A percentile compares a stretch with the other conserved stretches of the same genome.
Evolutionary conservation across 805 yeast species (phyloP).

Genomic region (Yarrowia divulgata): DNA sequence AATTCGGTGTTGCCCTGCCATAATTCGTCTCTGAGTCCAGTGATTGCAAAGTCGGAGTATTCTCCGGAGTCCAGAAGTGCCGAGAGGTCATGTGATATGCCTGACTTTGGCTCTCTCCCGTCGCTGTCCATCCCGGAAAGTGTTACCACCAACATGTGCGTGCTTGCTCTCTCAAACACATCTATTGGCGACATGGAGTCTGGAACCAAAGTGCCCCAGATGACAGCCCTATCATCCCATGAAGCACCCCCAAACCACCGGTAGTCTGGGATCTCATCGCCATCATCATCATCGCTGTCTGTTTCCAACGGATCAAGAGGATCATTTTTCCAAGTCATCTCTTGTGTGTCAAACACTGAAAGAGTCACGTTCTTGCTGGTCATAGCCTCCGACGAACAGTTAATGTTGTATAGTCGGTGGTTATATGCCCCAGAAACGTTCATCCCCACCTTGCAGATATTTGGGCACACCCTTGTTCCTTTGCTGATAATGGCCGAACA

Average conservation of each 20-base stretch:
- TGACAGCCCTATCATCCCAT: constrained; percentile 20
- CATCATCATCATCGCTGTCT: neutral
- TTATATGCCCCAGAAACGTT: constrained; percentile 7
- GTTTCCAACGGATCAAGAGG: constrained; percentile 6
- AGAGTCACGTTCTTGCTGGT: constrained; percentile 25
- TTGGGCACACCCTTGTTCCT: constrained; percentile 3
- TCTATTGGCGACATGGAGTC: constrained; percentile 2
- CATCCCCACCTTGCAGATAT: constrained; percentile 23
- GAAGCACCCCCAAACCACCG: constrained; percentile 16
- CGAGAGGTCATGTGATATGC: neutral
- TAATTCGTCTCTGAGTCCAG: constrained; percentile 8
- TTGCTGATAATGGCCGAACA: constrained; percentile 10
- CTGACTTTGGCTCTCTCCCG: neutral
- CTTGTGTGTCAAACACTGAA: constrained; percentile 11
- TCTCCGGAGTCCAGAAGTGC: neutral
- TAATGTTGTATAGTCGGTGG: constrained; percentile 12
- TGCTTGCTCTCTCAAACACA: constrained; percentile 2
- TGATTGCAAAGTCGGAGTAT: constrained; percentile 14
- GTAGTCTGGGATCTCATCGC: constrained; percentile 6
- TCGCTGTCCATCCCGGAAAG: neutral
- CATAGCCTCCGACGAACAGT: constrained; percentile 22
- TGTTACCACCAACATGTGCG: constrained; percentile 21
- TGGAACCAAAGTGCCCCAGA: constrained; percentile 17
- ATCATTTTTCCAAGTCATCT: constrained; percentile 24
- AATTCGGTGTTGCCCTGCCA: neutral